Conservation (phyloP, 139 green algal genomes). For the Dunaliella sp. region DNA sequence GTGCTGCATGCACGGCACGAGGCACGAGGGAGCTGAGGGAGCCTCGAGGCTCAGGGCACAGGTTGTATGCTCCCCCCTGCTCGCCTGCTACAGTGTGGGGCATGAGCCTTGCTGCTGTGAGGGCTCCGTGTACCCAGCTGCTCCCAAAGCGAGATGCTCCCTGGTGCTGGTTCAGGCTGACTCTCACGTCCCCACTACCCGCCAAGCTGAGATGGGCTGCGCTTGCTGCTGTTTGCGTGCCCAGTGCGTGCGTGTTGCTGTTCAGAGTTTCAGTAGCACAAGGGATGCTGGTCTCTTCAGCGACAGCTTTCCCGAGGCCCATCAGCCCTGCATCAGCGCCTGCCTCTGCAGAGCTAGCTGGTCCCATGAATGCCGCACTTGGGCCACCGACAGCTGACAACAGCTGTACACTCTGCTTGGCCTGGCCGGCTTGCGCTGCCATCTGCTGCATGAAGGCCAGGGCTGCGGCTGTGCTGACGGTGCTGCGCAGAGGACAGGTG, state of each 20-base stretch:
- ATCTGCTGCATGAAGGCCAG: conserved; percentile 31
- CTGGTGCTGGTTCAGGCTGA: neutral
- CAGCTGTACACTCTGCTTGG: no score
- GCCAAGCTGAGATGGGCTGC: neutral
- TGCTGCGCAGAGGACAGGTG: neutral
- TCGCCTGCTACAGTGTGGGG: conserved; percentile 53
- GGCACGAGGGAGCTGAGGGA: conserved; percentile 51
- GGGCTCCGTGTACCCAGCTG: neutral
- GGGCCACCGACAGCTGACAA: no score
- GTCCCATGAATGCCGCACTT: no score
- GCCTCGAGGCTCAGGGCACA: conserved; percentile 43
- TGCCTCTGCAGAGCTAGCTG: no score
- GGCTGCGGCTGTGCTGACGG: neutral
- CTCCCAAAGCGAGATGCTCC: neutral
- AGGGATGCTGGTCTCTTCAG: conserved; percentile 15
- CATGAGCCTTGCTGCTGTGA: neutral
- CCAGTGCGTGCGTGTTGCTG: neutral
- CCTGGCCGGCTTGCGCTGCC: neutral
- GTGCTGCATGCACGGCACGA: conserved; percentile 13
- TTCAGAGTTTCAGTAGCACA: neutral
- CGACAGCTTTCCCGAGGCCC: conserved; percentile 18
- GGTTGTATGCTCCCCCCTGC: conserved; percentile 51
- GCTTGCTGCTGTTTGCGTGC: neutral
- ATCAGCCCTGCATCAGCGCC: neutral
- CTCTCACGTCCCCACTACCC: neutral